These are phyloP conservation scores for Pichia sp. DNA, from an alignment of 1,139 yeast genomes.

Conservation along the genomic window DNA sequence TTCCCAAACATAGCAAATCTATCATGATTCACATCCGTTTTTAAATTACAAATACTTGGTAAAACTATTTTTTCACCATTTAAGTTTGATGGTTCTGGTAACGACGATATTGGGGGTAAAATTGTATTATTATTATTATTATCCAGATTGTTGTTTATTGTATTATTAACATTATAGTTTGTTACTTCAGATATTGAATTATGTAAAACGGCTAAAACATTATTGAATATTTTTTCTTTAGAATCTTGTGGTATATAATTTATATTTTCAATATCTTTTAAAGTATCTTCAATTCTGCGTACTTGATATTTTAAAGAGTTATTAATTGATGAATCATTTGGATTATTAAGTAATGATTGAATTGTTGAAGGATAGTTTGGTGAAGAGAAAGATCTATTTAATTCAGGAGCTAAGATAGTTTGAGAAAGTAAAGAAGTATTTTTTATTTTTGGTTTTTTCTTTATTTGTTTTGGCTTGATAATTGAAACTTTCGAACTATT, in stretches of 20 bases:
- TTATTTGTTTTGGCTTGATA: too few species aligned
- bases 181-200: slow-evolving; percentile 6
- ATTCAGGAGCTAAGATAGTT: too few species aligned
- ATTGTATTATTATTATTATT: not conserved
- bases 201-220: slow-evolving; percentile 10
- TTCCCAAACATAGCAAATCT: not conserved
- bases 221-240: slow-evolving; percentile 12
- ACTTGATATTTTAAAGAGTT: not conserved
- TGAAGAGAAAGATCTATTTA: not conserved
- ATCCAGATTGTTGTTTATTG: not conserved
- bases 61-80: not conserved
- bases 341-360: too few species aligned
- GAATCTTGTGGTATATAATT: slow-evolving; percentile 8
- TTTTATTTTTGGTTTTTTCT: too few species aligned
- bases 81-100: not conserved
- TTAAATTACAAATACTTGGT: not conserved
- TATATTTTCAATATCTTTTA: slow-evolving; percentile 3
- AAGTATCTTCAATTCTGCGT: slow-evolving; percentile 7
- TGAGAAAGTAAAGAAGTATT: too few species aligned
- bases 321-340: too few species aligned
- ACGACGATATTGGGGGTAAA: not conserved
- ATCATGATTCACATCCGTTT: too few species aligned
- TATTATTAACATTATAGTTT: not conserved
- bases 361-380: not conserved
- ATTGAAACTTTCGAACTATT: too few species aligned